phyloP scores from a whole-genome alignment of 331 rosid species.

The Saraca asoca region DNA sequence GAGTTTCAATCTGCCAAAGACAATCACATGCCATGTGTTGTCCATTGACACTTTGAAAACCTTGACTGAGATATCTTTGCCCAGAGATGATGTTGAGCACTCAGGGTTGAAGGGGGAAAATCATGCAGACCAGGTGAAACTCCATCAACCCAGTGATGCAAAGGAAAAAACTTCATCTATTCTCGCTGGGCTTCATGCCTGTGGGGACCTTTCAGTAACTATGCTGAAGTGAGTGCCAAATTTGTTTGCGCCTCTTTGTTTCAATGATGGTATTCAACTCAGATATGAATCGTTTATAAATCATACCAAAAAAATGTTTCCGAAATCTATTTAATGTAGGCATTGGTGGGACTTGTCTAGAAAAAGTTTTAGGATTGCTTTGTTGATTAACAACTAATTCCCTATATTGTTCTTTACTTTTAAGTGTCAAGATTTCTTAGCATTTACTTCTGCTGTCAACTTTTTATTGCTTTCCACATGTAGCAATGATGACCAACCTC shows the following conservation, averaged over 20 bases:
- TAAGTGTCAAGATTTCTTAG: conserved; percentile 1
- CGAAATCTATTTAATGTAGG: conserved; percentile 17
- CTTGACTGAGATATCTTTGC: conserved; percentile 56
- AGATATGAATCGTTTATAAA: not conserved
- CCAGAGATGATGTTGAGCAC: conserved; percentile 41
- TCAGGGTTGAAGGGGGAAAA: conserved; percentile 25
- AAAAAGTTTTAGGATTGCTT: conserved; percentile 7
- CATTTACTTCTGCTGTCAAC: conserved; percentile 4
- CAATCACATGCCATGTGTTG: conserved; percentile 72
- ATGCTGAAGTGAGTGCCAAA: conserved; percentile 76
- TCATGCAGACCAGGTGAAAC: conserved; percentile 37
- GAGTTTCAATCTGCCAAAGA: conserved; percentile 68
- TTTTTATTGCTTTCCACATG: conserved; percentile 16
- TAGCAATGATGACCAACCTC: not conserved
- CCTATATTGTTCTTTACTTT: conserved; percentile 13
- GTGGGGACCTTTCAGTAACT: conserved; percentile 92
- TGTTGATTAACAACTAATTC: conserved; percentile 14
- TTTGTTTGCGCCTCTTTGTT: conserved; percentile 18
- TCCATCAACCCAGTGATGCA: conserved; percentile 34
- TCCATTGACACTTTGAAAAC: conserved; percentile 70
- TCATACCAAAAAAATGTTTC: not conserved
- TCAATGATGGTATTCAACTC: not conserved
- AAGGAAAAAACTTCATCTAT: conserved; percentile 52
- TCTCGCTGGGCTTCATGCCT: conserved; percentile 98
- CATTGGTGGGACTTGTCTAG: conserved; percentile 13